Evolutionary conservation across 371 early-diverging fungal species (phyloP).

Genomic region (Haplosporangium sp.): DNA sequence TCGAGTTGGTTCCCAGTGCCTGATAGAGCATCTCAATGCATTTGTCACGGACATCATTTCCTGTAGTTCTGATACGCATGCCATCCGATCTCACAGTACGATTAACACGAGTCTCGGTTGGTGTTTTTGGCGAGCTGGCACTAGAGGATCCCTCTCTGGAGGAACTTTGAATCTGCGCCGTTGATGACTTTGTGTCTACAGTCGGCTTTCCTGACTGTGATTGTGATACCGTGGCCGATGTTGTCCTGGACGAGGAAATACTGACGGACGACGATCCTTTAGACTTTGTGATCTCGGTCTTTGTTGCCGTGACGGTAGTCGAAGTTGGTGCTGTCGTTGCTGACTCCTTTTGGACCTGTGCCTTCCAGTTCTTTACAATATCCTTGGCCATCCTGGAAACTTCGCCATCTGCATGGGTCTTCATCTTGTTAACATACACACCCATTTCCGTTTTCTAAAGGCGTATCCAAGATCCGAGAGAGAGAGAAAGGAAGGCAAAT

Average conservation of each 20-base stretch:
- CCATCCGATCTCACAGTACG: slow-evolving; percentile 74
- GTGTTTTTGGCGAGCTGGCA: slow-evolving; percentile 54
- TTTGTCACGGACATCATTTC: slow-evolving; percentile 83
- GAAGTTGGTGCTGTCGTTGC: slow-evolving; percentile 27
- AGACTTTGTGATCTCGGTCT: slow-evolving; percentile 9
- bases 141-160: slow-evolving; percentile 38
- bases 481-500: background rate
- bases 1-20: slow-evolving; percentile 79
- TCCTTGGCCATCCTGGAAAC: slow-evolving; percentile 74
- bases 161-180: slow-evolving; percentile 15
- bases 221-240: slow-evolving; percentile 1
- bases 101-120: slow-evolving; percentile 55
- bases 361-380: slow-evolving; percentile 86
- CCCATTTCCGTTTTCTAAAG: slow-evolving; percentile 81
- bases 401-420: slow-evolving; percentile 66
- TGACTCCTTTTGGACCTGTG: slow-evolving; percentile 64
- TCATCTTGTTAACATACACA: slow-evolving; percentile 75
- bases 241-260: slow-evolving; percentile 9
- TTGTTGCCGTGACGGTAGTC: slow-evolving; percentile 27
- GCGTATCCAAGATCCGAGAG: background rate
- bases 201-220: slow-evolving; percentile 22
- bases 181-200: slow-evolving; percentile 27
- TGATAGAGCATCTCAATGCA: slow-evolving; percentile 87
- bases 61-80: slow-evolving; percentile 66
- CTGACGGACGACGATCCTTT: slow-evolving; percentile 6